Evolutionary conservation across 768 basidiomycete species (phyloP).

Genomic region (Rhodotorula toruloides): DNA sequence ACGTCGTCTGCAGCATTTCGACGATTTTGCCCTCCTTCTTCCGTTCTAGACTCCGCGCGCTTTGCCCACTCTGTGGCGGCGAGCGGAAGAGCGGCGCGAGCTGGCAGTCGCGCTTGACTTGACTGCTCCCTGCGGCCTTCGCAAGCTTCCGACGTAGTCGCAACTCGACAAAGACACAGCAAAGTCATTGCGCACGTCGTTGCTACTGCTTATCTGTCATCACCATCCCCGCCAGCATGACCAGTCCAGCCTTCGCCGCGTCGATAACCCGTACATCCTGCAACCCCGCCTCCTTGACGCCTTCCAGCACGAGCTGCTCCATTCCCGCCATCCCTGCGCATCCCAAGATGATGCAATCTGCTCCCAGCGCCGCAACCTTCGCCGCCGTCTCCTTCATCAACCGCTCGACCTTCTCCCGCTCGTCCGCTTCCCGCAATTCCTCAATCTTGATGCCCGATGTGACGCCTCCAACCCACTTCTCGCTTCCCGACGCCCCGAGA

Average conservation of each 20-base stretch:
- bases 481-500: conserved; percentile 30
- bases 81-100: too few species aligned
- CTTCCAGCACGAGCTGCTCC: conserved; percentile 27
- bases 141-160: too few species aligned
- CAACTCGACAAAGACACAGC: too few species aligned
- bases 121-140: too few species aligned
- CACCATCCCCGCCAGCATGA: conserved; percentile 30
- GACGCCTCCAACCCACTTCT: conserved; percentile 30
- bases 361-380: conserved; percentile 22
- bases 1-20: too few species aligned
- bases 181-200: neutral
- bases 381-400: conserved; percentile 29
- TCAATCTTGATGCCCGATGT: conserved; percentile 32
- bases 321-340: conserved; percentile 38
- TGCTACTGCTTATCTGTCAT: neutral
- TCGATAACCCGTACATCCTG: conserved; percentile 35
- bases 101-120: too few species aligned
- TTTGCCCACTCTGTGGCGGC: too few species aligned
- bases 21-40: too few species aligned
- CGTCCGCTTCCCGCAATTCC: conserved; percentile 18
- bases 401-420: conserved; percentile 26
- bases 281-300: conserved; percentile 28
- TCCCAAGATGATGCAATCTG: conserved; percentile 35
- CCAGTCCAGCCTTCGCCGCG: conserved; percentile 23
- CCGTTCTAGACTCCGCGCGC: too few species aligned